Conservation (phyloP, 805 yeast genomes). For the Kurtzmaniella cleridarum region DNA sequence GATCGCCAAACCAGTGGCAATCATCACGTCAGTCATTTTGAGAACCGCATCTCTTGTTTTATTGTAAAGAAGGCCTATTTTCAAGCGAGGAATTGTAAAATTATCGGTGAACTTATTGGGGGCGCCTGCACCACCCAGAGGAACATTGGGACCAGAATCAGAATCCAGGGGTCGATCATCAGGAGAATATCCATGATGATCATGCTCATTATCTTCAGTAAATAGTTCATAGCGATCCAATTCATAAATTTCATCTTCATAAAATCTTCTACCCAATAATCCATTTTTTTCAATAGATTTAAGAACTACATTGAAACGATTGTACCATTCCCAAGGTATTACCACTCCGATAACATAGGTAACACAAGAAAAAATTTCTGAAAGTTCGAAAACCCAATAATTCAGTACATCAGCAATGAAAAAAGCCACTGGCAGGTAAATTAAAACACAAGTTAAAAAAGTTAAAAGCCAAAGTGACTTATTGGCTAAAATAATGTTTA, state of each 20-base stretch:
- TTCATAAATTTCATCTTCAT: conserved; percentile 57
- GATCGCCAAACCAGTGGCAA: conserved; percentile 54
- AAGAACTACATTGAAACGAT: conserved; percentile 53
- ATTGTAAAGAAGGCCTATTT: conserved; percentile 1
- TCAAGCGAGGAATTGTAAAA: neutral
- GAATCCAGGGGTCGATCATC: conserved; percentile 2
- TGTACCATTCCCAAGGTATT: conserved; percentile 84
- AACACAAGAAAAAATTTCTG: conserved; percentile 69
- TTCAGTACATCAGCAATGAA: conserved; percentile 74
- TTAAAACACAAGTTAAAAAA: conserved; percentile 46
- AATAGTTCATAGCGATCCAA: conserved; percentile 35
- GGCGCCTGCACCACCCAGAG: conserved; percentile 7
- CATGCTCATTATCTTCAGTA: conserved; percentile 28
- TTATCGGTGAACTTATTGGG: neutral
- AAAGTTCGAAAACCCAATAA: conserved; percentile 67
- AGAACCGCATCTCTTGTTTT: conserved; percentile 34
- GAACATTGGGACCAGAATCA: conserved; percentile 9
- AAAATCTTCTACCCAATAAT: conserved; percentile 67
- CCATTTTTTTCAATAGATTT: conserved; percentile 62
- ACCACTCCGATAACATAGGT: conserved; percentile 69
- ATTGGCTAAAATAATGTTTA: conserved; percentile 45
- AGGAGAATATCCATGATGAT: conserved; percentile 2
- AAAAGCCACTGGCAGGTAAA: conserved; percentile 59
- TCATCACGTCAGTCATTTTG: conserved; percentile 46
- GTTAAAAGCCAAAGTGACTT: conserved; percentile 51